Evolutionary conservation across 2,329 filamentous ascomycete genomes (phyloP), one percentile per base, ranked within the genome.

Genomic region (Fusarium mangiferae): DNA sequence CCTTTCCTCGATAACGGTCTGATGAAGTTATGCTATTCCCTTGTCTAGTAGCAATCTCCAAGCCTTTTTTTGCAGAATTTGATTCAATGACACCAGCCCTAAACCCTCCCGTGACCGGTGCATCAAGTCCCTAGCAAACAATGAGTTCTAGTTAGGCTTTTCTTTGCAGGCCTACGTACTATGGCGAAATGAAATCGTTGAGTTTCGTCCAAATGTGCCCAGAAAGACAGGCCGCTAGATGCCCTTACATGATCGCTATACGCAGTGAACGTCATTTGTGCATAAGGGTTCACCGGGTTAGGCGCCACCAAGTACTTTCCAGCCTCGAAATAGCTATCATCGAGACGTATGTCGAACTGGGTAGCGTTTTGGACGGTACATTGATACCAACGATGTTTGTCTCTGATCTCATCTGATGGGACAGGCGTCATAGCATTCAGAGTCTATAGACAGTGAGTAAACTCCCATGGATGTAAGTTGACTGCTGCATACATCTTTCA

Each of bases 251-350:
- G 3, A 15, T 51, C 30, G 12, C 24, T 6, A 3, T 8, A 51
- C 6, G 48, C 30, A 6, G 17, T 24, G 17, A 51, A 24, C 1
- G 12, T 8, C n/a, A 51, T 51, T 8, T 35, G 48, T 15, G 17
- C 48, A 6, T 24, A 51, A 1, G 12, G 22, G 0, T 6, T 3
- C 0, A 24, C 0, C 1, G 17, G 1, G 3, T 20, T 3, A 3
- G 30, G 30, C 3, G 12, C 4, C 0, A 1, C 2, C 0, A 51
- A 1, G 9, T 35, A 51, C 17, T 15, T 20, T 51, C n/a, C 30
- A 2, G 48, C 0, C 3, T 24, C 0, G 1, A 24, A 20, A 5
- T 35, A 51, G 12, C 2, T 35, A 1, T 35, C 0, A 1, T 51
- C 12, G 3, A 51, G 6, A 3, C 6, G 4, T 1, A 51, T 20